Conservation (phyloP, 1,139 yeast genomes). For the Suzukiozyma palmioleophila region DNA sequence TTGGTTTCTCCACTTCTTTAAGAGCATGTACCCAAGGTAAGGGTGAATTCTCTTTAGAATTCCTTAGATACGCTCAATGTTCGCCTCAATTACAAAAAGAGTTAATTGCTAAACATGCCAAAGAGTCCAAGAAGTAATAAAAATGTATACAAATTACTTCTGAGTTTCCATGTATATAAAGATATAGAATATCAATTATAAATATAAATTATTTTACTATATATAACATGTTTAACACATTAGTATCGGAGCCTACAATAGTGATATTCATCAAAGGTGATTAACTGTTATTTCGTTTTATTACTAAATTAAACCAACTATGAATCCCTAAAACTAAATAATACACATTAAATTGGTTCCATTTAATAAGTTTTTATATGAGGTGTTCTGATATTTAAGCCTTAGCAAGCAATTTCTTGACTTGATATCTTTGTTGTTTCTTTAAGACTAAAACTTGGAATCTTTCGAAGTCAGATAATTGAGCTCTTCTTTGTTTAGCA, state of each 20-base stretch:
- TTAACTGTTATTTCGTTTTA: slow-evolving; percentile 1
- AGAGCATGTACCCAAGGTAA: slow-evolving; percentile 99
- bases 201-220: neutral
- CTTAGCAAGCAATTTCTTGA: slow-evolving; percentile 79
- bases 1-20: slow-evolving; percentile 91
- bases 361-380: slow-evolving; percentile 4
- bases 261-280: too few species aligned
- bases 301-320: slow-evolving; percentile 19
- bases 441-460: slow-evolving; percentile 97
- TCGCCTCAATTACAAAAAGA: slow-evolving; percentile 88
- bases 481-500: slow-evolving; percentile 87
- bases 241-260: too few species aligned
- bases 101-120: slow-evolving; percentile 77
- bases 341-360: slow-evolving; percentile 19
- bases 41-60: slow-evolving; percentile 95
- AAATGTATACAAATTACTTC: slow-evolving; percentile 1
- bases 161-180: slow-evolving; percentile 11
- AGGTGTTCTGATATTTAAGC: slow-evolving; percentile 50
- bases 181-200: neutral
- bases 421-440: slow-evolving; percentile 95
- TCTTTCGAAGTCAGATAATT: slow-evolving; percentile 96
- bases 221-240: neutral
- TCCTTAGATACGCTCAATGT: slow-evolving; percentile 87
- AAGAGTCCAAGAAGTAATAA: slow-evolving; percentile 22
- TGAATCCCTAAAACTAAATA: slow-evolving; percentile 29